Percentiles rank a stretch among this genome's conserved stretches.
phyloP scores from a whole-genome alignment of 2,329 filamentous ascomycete species.

The Trichoderma sp. region DNA sequence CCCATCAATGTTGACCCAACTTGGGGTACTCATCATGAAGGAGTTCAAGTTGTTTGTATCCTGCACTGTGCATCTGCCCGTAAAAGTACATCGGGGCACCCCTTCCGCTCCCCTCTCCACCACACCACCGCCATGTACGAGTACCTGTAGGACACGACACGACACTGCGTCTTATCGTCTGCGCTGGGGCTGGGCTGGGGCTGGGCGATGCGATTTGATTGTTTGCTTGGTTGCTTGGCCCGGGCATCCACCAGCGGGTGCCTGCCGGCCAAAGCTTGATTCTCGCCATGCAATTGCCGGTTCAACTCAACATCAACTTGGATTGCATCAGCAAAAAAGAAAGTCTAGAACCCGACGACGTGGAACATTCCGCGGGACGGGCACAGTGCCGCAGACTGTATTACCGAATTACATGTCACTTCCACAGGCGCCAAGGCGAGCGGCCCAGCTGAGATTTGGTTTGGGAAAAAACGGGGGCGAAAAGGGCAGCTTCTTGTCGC shows the following conservation, averaged over 20 bases:
- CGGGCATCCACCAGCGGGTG: conserved; percentile 6
- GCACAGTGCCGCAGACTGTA: background rate
- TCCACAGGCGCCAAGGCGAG: conserved; percentile 3
- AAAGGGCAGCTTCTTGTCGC: conserved; percentile 10
- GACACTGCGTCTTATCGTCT: background rate
- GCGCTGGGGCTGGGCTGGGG: background rate
- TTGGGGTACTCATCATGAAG: no score
- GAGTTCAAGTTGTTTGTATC: no score
- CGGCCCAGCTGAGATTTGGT: conserved; percentile 4
- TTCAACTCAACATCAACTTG: background rate
- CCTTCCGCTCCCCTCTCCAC: background rate
- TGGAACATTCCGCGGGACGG: background rate
- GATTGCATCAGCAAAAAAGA: background rate
- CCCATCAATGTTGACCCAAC: background rate
- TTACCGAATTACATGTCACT: background rate
- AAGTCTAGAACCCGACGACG: background rate
- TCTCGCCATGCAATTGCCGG: background rate
- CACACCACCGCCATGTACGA: background rate
- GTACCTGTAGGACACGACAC: background rate
- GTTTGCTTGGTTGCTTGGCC: background rate
- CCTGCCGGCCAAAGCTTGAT: conserved; percentile 9
- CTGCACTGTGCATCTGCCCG: background rate
- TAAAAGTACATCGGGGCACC: background rate
- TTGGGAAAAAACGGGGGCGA: background rate
- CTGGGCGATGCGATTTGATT: background rate